A percentile compares a stretch with the other conserved stretches of the same genome.
phyloP scores from a whole-genome alignment of 2,329 filamentous ascomycete genomes.

The Didymellaceae sp. region DNA sequence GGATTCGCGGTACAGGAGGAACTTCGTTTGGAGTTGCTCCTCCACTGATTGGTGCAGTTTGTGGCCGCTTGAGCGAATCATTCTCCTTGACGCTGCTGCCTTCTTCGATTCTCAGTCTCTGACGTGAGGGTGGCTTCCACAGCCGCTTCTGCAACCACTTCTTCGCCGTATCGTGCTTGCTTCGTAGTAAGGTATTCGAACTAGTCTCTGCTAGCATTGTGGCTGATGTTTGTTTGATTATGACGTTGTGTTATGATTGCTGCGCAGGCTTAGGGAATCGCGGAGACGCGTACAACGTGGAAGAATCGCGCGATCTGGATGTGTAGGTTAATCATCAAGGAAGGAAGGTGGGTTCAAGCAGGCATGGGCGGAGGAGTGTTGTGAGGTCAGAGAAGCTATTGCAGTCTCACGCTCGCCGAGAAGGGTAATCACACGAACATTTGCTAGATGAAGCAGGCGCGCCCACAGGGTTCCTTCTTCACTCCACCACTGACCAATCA shows the following conservation, averaged over 20 bases:
- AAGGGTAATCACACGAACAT: no score
- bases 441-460: no score
- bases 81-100: slow-evolving; percentile 8
- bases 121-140: slow-evolving; percentile 27
- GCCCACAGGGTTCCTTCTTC: no score
- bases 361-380: no score
- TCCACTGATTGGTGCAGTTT: slow-evolving; percentile 33
- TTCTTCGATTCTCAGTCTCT: slow-evolving; percentile 10
- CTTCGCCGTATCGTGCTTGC: slow-evolving; percentile 28
- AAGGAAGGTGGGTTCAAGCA: no score
- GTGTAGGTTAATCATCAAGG: no score
- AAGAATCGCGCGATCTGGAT: background rate
- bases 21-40: background rate
- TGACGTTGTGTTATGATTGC: no score
- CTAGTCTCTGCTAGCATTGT: slow-evolving; percentile 33
- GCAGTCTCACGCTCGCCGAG: background rate
- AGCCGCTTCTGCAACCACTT: slow-evolving; percentile 38
- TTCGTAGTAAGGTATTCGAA: slow-evolving; percentile 19
- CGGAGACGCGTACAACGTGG: no score
- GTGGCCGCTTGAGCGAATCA: slow-evolving; percentile 27
- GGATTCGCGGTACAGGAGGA: slow-evolving; percentile 10
- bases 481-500: no score
- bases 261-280: no score
- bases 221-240: slow-evolving; percentile 18
- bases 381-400: slow-evolving; percentile 4